Evolutionary conservation across 495 filamentous ascomycete genomes (phyloP), one percentile per base, ranked within the genome.

Genomic region (Xylaria cubensis): DNA sequence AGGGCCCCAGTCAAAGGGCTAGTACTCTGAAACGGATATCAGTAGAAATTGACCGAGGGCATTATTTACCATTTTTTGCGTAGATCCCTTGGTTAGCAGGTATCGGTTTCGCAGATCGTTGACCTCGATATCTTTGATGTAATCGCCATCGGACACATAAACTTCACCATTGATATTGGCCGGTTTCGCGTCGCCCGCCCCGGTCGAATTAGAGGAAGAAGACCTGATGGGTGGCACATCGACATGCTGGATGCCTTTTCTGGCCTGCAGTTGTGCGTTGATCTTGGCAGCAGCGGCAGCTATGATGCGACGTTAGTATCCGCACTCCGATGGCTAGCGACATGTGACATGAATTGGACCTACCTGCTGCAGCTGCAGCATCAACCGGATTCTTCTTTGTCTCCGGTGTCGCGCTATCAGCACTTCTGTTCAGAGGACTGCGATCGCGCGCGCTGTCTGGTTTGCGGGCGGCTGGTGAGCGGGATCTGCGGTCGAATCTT

Each of bases 21-120:
- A 77, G 76, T 82, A 75, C 80, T 88, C 91, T 93, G 90, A 76
- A 83, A 84, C 85, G 76, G 83, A 95, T 29, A 29, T 97, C 93
- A 97, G 94, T 92, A 87, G 84, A 86, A 79, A 87, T 86, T 83
- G 78, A 87, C 90, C 85, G 90, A 88, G 90, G 84, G 81, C 78
- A 77, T 79, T 80, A 93, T 92, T 97, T 98, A 99, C 96, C 96
- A 95, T 97, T 88, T 97, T 97, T 87, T 99, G 96, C 74, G 94
- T 97, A 77, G 93, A 92, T 75, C 96, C 95, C 88, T 97, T 99
- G 73, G 96, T 99, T 84, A 99, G 88, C 81, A 94, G 93, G 79
- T 99, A 99, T 75, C 95, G 92, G 80, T 99, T 99, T 76, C 95
- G 93, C 75, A 98, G 83, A 80, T 98, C 94, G 84, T 99, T 99